Conservation (phyloP, 1,284 basidiomycete species). For the Lentinula novae-zelandiae region DNA sequence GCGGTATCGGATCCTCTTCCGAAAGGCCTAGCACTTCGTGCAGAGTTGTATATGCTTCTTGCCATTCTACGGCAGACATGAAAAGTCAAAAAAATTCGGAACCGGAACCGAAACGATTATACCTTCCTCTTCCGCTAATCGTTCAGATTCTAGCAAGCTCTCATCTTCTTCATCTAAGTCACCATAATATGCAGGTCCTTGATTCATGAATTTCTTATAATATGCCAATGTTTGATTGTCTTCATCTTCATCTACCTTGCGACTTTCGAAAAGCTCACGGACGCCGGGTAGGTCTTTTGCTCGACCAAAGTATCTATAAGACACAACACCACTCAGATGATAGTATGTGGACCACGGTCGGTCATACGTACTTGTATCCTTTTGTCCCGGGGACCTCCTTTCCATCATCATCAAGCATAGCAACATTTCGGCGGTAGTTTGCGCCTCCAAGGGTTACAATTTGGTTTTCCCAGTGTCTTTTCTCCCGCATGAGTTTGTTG, state of each 20-base stretch:
- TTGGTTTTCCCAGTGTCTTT: constrained; percentile 97
- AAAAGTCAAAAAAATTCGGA: constrained; percentile 1
- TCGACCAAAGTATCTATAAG: constrained; percentile 87
- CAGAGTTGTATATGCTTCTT: constrained; percentile 57
- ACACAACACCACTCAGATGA: neutral
- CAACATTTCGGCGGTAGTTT: constrained; percentile 89
- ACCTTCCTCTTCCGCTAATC: constrained; percentile 74
- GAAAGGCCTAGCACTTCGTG: constrained; percentile 56
- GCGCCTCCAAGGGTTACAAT: constrained; percentile 94
- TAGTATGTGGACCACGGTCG: neutral
- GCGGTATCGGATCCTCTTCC: constrained; percentile 46
- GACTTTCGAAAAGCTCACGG: constrained; percentile 86
- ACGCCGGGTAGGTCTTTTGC: constrained; percentile 97
- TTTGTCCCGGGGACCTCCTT: constrained; percentile 96
- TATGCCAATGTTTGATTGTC: constrained; percentile 75
- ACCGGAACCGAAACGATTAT: constrained; percentile 18
- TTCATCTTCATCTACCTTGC: constrained; percentile 80
- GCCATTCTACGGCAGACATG: constrained; percentile 55
- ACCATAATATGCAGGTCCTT: constrained; percentile 89
- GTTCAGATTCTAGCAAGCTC: constrained; percentile 69
- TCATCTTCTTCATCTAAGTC: constrained; percentile 86
- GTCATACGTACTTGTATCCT: constrained; percentile 91
- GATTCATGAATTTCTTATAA: constrained; percentile 88
- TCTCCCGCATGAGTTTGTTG: constrained; percentile 93
- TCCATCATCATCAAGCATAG: constrained; percentile 91